A percentile compares a stretch with the other conserved stretches of the same genome.
Evolutionary conservation across 2,329 filamentous ascomycete species (phyloP).

Genomic region (Kalmusia sp.): DNA sequence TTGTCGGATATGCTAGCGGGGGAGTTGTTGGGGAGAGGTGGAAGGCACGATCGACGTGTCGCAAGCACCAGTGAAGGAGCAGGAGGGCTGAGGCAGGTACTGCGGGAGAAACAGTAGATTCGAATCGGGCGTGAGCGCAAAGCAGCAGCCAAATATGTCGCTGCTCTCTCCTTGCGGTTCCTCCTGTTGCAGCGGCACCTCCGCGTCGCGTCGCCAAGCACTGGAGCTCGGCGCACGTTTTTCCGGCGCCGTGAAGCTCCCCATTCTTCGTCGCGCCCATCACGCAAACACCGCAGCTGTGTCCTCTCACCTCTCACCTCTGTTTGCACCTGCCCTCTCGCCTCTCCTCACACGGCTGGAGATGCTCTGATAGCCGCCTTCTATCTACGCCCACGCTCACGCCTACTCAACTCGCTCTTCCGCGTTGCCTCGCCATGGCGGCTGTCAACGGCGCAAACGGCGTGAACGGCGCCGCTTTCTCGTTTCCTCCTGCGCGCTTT

Average conservation of each 20-base stretch:
- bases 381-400: background rate
- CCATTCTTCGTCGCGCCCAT: conserved; percentile 7
- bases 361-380: conserved; percentile 7
- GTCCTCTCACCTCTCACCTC: background rate
- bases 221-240: conserved; percentile 1
- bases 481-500: conserved; percentile 58
- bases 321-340: background rate
- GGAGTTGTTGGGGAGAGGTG: conserved; percentile 4
- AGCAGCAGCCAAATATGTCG: too few species aligned
- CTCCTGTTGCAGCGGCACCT: conserved; percentile 1
- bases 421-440: conserved; percentile 54
- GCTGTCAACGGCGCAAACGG: conserved; percentile 58
- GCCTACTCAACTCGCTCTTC: conserved; percentile 17
- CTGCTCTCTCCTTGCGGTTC: too few species aligned
- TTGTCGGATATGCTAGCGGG: conserved; percentile 1
- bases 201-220: background rate
- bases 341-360: background rate
- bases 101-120: background rate
- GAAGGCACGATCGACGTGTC: background rate
- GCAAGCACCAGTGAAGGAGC: background rate
- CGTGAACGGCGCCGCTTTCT: conserved; percentile 53
- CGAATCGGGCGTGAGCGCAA: too few species aligned
- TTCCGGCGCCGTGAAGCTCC: conserved; percentile 4
- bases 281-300: background rate
- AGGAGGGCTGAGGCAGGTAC: background rate